phyloP scores from a whole-genome alignment of 2,329 filamentous ascomycete genomes.

The Falciphora oryzae region DNA sequence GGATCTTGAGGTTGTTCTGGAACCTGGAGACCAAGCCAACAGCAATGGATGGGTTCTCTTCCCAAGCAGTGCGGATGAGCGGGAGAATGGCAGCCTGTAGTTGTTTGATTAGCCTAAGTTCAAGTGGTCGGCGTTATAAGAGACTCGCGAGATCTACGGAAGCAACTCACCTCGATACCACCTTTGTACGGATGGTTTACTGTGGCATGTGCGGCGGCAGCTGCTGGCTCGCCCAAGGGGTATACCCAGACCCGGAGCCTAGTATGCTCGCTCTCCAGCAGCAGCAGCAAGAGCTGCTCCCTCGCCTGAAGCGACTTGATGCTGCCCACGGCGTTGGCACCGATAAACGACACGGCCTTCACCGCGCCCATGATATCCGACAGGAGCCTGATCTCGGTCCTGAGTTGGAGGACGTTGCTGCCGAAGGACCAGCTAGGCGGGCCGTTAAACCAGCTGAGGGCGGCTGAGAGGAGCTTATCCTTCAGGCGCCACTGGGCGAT shows the following conservation, averaged over 20 bases:
- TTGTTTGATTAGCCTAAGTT: not conserved
- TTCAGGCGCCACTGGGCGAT: conserved; percentile 75
- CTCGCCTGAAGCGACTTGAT: conserved; percentile 67
- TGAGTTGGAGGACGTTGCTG: conserved; percentile 86
- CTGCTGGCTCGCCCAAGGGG: conserved; percentile 60
- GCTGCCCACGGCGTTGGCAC: conserved; percentile 43
- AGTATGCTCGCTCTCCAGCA: conserved; percentile 79
- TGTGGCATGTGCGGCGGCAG: conserved; percentile 26
- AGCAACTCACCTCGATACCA: conserved; percentile 30
- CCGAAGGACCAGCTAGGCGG: conserved; percentile 91
- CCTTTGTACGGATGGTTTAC: conserved; percentile 35
- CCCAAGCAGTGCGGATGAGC: conserved; percentile 79
- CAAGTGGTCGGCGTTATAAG: not conserved
- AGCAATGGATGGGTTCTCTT: conserved; percentile 78
- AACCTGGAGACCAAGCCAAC: conserved; percentile 79
- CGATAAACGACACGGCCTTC: conserved; percentile 57
- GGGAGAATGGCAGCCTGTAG: conserved; percentile 40
- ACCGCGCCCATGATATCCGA: conserved; percentile 67
- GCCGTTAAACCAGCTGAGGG: conserved; percentile 80
- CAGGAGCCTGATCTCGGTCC: conserved; percentile 81
- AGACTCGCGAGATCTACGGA: not conserved
- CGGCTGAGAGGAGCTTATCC: conserved; percentile 81
- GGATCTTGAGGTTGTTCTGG: conserved; percentile 67
- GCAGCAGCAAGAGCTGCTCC: conserved; percentile 72
- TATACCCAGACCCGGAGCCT: conserved; percentile 86